Evolutionary conservation across 345 rosid genomes (phyloP).

Genomic region (Linum trigynum): DNA sequence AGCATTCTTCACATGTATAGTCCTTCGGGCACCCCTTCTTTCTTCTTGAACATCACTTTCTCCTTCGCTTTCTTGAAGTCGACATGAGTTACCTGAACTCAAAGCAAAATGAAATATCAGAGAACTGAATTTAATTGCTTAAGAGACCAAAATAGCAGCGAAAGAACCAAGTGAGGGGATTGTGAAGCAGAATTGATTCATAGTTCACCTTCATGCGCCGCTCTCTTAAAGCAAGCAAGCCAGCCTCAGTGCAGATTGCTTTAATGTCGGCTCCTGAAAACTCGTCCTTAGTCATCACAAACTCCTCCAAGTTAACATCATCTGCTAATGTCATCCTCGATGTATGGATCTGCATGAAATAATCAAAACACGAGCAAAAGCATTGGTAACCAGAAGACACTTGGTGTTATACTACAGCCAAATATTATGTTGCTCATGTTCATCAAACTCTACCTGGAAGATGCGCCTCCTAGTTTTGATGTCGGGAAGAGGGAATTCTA

Average conservation of each 20-base stretch:
- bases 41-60: constrained; percentile 32
- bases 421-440: neutral
- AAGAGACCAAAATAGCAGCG: neutral
- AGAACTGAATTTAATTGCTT: neutral
- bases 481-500: constrained; percentile 20
- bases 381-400: neutral
- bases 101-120: neutral
- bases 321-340: constrained; percentile 30
- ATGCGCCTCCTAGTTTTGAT: constrained; percentile 25
- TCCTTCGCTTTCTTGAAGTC: constrained; percentile 33
- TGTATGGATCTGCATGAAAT: constrained; percentile 20
- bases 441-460: neutral
- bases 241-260: constrained; percentile 29
- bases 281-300: constrained; percentile 31
- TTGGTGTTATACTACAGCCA: neutral
- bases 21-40: constrained; percentile 30
- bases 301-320: constrained; percentile 31
- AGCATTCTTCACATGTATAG: constrained; percentile 19
- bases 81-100: constrained; percentile 11
- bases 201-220: constrained; percentile 26
- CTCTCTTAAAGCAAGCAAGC: constrained; percentile 29
- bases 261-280: constrained; percentile 30
- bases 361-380: neutral
- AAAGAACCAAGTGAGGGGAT: neutral
- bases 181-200: too few species aligned